These are phyloP conservation scores for Cucurbita ficifolia DNA, from an alignment of 306 rosid genomes.

Conservation along the genomic window DNA sequence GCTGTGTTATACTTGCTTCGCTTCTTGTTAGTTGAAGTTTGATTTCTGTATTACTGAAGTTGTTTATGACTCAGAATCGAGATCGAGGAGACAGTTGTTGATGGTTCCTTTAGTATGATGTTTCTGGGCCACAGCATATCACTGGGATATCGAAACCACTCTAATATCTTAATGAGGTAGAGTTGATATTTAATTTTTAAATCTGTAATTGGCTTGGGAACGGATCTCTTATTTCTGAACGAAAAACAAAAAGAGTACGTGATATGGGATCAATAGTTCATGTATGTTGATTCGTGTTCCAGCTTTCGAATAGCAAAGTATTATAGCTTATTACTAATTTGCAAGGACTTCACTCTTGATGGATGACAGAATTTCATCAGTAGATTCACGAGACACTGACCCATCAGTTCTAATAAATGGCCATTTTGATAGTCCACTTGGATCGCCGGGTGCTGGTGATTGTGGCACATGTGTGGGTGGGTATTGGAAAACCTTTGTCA, in stretches of 20 bases:
- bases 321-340: constrained; percentile 2
- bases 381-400: constrained; percentile 50
- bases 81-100: constrained; percentile 67
- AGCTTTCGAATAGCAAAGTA: neutral
- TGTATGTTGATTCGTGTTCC: neutral
- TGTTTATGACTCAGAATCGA: constrained; percentile 51
- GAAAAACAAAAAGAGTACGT: neutral
- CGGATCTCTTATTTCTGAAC: neutral
- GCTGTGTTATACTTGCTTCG: neutral
- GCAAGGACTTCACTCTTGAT: constrained; percentile 12
- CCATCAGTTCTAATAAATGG: constrained; percentile 77
- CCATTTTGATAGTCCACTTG: constrained; percentile 88
- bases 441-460: constrained; percentile 96
- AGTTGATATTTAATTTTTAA: neutral
- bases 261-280: neutral
- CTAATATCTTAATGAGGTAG: constrained; percentile 75
- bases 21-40: neutral
- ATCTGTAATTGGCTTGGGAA: neutral
- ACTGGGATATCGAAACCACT: constrained; percentile 73
- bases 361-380: constrained; percentile 52
- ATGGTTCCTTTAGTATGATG: constrained; percentile 82
- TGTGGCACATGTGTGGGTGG: constrained; percentile 97
- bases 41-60: constrained; percentile 3
- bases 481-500: constrained; percentile 18
- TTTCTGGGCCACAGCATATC: constrained; percentile 69